Evolutionary conservation across 208 protist genomes (phyloP), one percentile per base, ranked within the genome.

Genomic region (Phytomonas sp.): DNA sequence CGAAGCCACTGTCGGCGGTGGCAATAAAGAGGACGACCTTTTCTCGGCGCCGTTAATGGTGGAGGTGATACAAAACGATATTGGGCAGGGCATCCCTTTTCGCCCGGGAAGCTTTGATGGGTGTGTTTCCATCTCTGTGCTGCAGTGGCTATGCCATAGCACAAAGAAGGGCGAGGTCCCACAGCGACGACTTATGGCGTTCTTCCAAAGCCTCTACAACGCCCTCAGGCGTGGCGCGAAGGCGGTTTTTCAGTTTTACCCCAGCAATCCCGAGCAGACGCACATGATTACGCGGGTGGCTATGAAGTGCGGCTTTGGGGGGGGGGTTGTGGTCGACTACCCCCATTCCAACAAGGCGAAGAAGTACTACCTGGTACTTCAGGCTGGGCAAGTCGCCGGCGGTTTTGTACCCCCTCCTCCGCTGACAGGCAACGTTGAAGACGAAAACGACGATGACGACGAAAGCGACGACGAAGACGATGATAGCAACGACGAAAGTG

Each of bases 71-170:
- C 80, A 83, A 1, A 77, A 75, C n/a, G 98, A 99, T 78, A 98
- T 99, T 73, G 98, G 98, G 64, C 71, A 94, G 17, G 98, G 98
- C 28, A 66, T 99, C 0, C 88, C 89, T 17, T 99, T 99, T 77
- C 85, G 97, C 34, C 84, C 98, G 4, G 98, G 96, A 51, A 84
- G 82, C 26, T 99, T 99, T 87, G 99, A 99, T 79, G 98, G 95
- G 9, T 97, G 88, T 28, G 96, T 99, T 64, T 98, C 89, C 65
- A 98, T 99, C 64, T 99, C 98, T 28, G 98, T 97, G 2, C 62
- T 99, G 29, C 98, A 99, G 80, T 99, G 98, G 98, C 87, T 99
- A 11, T 99, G 98, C 79, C 98, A 99, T 82, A 97, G 96, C 43
- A 97, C 99, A 72, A 92, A 91, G 60, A 84, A 71, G 34, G 82